Evolutionary conservation across 2,329 filamentous ascomycete species (phyloP).

Genomic region (Peltaster fructicola): DNA sequence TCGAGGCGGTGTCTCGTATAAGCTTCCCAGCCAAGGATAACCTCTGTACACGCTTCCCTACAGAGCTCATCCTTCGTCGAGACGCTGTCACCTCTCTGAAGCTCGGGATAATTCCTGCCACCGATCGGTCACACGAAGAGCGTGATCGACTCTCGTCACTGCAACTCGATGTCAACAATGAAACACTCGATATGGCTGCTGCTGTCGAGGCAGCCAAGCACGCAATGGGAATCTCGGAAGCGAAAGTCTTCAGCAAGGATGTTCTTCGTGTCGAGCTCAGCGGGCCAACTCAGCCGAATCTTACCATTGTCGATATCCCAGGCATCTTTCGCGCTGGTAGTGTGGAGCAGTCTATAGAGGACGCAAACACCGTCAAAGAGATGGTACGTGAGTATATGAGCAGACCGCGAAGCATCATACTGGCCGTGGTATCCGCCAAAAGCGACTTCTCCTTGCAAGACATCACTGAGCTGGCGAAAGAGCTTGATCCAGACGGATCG

Average conservation of each 20-base stretch:
- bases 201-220: conserved; percentile 36
- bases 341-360: conserved; percentile 14
- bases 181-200: conserved; percentile 21
- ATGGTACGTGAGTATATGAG: conserved; percentile 38
- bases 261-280: conserved; percentile 30
- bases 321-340: conserved; percentile 16
- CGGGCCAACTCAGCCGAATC: conserved; percentile 1
- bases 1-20: conserved; percentile 44
- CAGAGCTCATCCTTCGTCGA: conserved; percentile 11
- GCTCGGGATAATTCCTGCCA: conserved; percentile 2
- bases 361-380: conserved; percentile 16
- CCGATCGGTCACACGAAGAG: conserved; percentile 2
- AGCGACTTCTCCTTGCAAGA: conserved; percentile 39
- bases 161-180: conserved; percentile 2
- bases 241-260: conserved; percentile 25
- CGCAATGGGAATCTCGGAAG: conserved; percentile 30
- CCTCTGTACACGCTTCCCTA: conserved; percentile 32
- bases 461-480: conserved; percentile 32
- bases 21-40: conserved; percentile 38
- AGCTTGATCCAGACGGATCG: conserved; percentile 27
- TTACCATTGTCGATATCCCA: conserved; percentile 1
- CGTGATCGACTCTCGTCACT: conserved; percentile 2
- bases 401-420: conserved; percentile 24
- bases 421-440: conserved; percentile 21
- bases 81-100: conserved; percentile 2